Conservation (phyloP, 371 early-diverging fungal species). For the Circinella minor region DNA sequence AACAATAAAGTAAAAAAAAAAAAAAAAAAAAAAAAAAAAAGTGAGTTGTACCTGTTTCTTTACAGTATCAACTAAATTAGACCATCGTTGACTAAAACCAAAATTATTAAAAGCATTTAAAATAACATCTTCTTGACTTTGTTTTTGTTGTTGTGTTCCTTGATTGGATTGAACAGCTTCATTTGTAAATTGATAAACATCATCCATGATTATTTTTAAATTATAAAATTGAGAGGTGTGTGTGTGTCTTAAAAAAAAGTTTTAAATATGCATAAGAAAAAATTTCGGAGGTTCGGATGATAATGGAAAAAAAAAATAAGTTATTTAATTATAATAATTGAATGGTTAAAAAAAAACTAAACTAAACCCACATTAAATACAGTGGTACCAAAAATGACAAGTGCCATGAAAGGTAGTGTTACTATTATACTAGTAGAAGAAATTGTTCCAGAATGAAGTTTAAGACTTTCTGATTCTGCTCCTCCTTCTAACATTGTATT, state of each 20-base stretch:
- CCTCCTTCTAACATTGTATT: background rate
- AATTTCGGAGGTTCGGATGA: no score
- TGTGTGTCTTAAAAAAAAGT: background rate
- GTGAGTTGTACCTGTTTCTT: constrained; percentile 38
- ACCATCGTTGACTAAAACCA: constrained; percentile 47
- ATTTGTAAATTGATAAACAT: constrained; percentile 42
- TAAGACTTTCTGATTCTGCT: constrained; percentile 1
- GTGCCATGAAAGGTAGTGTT: background rate
- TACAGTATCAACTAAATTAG: constrained; percentile 44
- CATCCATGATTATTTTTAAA: constrained; percentile 30
- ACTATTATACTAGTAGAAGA: background rate
- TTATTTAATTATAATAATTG: background rate
- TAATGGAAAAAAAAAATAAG: background rate
- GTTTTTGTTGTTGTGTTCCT: constrained; percentile 6
- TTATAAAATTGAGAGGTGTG: background rate
- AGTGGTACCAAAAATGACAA: background rate
- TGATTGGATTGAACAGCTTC: constrained; percentile 36
- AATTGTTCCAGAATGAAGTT: background rate
- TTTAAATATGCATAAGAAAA: background rate
- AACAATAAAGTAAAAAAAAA: background rate
- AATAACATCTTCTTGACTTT: constrained; percentile 38
- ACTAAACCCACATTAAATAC: background rate
- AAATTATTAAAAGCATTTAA: constrained; percentile 49
- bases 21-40: no score
- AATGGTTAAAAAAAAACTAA: background rate